Evolutionary conservation across 1,284 basidiomycete species (phyloP).

Genomic region (Leucoagaricus sp.): DNA sequence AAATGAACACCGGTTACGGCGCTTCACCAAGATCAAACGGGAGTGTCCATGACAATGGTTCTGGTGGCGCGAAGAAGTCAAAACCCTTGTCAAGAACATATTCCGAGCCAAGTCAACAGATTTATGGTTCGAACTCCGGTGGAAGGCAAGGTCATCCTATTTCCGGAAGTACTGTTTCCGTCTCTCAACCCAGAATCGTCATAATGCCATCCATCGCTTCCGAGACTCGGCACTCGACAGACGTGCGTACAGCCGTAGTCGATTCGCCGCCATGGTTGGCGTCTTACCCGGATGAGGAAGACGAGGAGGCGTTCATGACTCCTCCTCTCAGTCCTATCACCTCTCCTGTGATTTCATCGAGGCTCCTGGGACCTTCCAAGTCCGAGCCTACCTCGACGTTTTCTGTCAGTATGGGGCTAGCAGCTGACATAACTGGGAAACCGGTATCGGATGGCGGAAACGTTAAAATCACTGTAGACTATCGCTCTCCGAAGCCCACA

Average conservation of each 20-base stretch:
- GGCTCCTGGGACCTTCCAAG: conserved; percentile 5
- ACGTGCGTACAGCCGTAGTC: background rate
- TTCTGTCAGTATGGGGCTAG: background rate
- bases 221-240: background rate
- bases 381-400: conserved; percentile 10
- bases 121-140: background rate
- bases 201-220: background rate
- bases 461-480: background rate
- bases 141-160: background rate
- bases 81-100: conserved; percentile 3
- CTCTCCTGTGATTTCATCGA: conserved; percentile 11
- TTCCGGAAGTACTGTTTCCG: background rate
- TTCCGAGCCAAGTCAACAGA: conserved; percentile 7
- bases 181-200: background rate
- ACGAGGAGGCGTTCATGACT: conserved; percentile 1
- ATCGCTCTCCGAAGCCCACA: conserved; percentile 7
- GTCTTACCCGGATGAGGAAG: conserved; percentile 11
- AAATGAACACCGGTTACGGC: background rate
- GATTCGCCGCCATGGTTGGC: conserved; percentile 12
- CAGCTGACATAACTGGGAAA: background rate
- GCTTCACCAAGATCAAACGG: background rate
- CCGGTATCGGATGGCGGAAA: conserved; percentile 6
- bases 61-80: background rate
- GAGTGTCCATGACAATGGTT: background rate
- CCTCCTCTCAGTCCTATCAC: conserved; percentile 5